These are phyloP conservation scores for Termitomyces sp. DNA, from an alignment of 768 basidiomycete species.

Conservation along the genomic window DNA sequence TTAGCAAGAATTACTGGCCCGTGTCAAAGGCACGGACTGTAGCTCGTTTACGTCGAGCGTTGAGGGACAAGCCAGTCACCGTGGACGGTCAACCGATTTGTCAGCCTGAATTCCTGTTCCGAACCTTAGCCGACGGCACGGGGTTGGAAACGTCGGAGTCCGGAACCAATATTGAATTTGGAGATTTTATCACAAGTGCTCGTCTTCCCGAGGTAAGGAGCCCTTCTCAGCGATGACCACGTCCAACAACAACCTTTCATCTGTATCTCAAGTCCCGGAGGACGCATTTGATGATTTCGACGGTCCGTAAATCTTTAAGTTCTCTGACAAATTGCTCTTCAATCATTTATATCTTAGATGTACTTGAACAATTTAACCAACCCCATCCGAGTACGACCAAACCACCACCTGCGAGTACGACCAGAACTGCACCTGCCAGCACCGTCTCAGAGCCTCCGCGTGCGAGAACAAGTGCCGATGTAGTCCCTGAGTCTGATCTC, in stretches of 20 bases:
- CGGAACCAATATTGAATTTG: no score
- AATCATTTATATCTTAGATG: not conserved
- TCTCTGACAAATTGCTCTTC: not conserved
- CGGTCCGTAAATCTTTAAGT: not conserved
- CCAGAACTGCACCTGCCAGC: not conserved
- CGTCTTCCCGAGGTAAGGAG: no score
- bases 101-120: no score
- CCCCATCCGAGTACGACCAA: not conserved
- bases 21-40: no score
- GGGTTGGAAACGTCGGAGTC: no score
- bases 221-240: not conserved
- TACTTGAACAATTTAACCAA: constrained; percentile 3
- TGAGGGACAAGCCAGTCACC: no score
- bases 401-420: not conserved
- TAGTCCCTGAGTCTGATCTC: not conserved
- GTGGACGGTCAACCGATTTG: no score
- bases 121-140: no score
- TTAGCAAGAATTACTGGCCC: no score
- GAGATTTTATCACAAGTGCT: no score
- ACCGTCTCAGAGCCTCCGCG: not conserved
- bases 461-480: not conserved
- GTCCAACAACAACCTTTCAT: not conserved
- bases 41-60: no score
- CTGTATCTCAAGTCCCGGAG: not conserved
- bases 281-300: constrained; percentile 5